These are phyloP conservation scores for Wallemia mellicola DNA, from an alignment of 1,284 basidiomycete species.

Conservation along the genomic window DNA sequence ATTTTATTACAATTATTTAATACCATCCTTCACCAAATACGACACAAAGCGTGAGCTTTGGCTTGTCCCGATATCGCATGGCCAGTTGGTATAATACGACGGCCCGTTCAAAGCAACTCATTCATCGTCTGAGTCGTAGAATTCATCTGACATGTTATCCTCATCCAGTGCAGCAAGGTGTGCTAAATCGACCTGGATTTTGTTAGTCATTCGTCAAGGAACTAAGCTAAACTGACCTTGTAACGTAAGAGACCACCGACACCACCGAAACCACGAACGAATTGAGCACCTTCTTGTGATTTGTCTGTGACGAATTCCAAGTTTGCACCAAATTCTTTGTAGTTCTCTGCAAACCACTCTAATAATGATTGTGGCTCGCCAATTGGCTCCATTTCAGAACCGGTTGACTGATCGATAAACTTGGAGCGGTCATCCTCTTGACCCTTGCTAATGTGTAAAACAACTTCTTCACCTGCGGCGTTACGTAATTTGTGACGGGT, in stretches of 20 bases:
- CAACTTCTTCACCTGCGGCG: constrained; percentile 58
- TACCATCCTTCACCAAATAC: not conserved
- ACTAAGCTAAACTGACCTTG: not conserved
- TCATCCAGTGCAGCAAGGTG: constrained; percentile 42
- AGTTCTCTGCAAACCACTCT: constrained; percentile 97
- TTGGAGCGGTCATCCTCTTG: constrained; percentile 72
- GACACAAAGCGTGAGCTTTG: not conserved
- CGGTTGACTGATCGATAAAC: constrained; percentile 82
- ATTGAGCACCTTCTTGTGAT: constrained; percentile 93
- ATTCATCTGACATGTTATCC: constrained; percentile 34
- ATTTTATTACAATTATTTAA: not conserved
- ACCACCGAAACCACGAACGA: constrained; percentile 94
- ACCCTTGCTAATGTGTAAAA: constrained; percentile 46
- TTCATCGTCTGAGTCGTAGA: constrained; percentile 39
- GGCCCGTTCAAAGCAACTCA: not conserved
- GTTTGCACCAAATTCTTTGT: constrained; percentile 85
- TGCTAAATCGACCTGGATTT: constrained; percentile 46
- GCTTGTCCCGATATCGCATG: not conserved
- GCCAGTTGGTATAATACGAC: not conserved
- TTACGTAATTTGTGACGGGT: constrained; percentile 60
- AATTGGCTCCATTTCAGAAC: constrained; percentile 74
- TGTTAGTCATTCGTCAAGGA: not conserved
- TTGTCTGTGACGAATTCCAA: constrained; percentile 33
- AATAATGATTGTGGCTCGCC: constrained; percentile 51
- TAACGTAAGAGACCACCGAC: constrained; percentile 67